phyloP scores from a whole-genome alignment of 78 protist species.

The Dictyostelium citrinum region DNA sequence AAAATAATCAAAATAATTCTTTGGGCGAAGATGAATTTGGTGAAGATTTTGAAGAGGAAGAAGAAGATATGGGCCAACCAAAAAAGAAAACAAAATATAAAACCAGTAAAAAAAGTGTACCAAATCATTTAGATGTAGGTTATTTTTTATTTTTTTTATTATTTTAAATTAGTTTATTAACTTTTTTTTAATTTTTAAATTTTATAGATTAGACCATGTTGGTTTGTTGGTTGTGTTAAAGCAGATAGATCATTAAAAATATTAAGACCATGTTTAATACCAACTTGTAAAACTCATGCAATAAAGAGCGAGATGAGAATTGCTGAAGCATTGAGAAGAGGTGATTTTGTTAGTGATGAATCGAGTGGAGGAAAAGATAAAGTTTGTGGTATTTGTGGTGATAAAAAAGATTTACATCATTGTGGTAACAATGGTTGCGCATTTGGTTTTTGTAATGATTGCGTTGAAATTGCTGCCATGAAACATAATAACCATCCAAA shows the following conservation, averaged over 20 bases:
- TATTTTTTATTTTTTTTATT: too few species aligned
- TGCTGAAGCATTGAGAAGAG: constrained; percentile 33
- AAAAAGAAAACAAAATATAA: constrained; percentile 8
- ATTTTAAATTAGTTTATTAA: too few species aligned
- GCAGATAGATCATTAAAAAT: constrained; percentile 74
- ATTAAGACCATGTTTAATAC: constrained; percentile 60
- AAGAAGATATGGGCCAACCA: background rate
- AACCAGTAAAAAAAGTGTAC: background rate
- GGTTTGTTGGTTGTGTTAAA: constrained; percentile 58
- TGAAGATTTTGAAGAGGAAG: background rate
- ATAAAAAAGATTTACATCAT: constrained; percentile 8
- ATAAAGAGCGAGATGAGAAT: constrained; percentile 28
- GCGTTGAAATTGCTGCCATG: constrained; percentile 3
- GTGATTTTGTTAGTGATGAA: constrained; percentile 38
- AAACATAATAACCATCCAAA: constrained; percentile 36
- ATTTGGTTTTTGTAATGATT: constrained; percentile 51
- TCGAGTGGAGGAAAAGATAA: constrained; percentile 14
- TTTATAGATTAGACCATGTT: constrained; percentile 64
- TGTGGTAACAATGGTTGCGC: constrained; percentile 58
- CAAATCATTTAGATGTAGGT: constrained; percentile 29
- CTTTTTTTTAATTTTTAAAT: background rate
- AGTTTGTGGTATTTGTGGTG: constrained; percentile 73
- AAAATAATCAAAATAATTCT: background rate
- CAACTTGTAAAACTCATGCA: constrained; percentile 74
- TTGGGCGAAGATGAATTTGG: background rate